These are phyloP conservation scores for Amanita exitialis DNA, from an alignment of 768 basidiomycete species.

Conservation along the genomic window DNA sequence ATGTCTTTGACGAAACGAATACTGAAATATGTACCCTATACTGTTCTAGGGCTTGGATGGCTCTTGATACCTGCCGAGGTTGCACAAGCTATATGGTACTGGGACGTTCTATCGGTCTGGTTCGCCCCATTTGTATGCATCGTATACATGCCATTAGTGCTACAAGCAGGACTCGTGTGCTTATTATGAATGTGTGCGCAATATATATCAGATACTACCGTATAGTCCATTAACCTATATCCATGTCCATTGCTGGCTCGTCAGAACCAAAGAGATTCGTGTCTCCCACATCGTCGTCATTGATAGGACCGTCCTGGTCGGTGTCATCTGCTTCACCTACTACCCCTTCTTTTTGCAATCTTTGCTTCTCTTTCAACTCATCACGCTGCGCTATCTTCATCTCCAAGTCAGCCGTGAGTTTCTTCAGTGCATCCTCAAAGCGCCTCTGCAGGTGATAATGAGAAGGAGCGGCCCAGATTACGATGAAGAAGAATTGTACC, in stretches of 20 bases:
- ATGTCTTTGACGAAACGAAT: constrained; percentile 14
- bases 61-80: constrained; percentile 37
- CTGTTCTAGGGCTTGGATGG: constrained; percentile 47
- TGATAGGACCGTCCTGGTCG: constrained; percentile 24
- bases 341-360: constrained; percentile 62
- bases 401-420: constrained; percentile 78
- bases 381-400: constrained; percentile 75
- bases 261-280: constrained; percentile 41
- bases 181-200: constrained; percentile 12
- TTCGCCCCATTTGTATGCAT: constrained; percentile 74
- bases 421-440: constrained; percentile 87
- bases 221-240: constrained; percentile 18
- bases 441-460: constrained; percentile 49
- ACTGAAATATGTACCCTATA: constrained; percentile 28
- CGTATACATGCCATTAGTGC: constrained; percentile 65
- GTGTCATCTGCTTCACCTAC: constrained; percentile 28
- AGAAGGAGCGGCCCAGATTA: background rate
- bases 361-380: constrained; percentile 67
- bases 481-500: constrained; percentile 26
- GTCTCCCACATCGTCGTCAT: constrained; percentile 20
- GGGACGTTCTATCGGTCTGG: constrained; percentile 76
- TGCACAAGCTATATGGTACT: constrained; percentile 53
- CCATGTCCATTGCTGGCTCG: constrained; percentile 25
- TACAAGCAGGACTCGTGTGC: constrained; percentile 60
- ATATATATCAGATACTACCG: background rate